Evolutionary conservation across 2,329 filamentous ascomycete species (phyloP).

Genomic region (Alternaria angustiovoidea): DNA sequence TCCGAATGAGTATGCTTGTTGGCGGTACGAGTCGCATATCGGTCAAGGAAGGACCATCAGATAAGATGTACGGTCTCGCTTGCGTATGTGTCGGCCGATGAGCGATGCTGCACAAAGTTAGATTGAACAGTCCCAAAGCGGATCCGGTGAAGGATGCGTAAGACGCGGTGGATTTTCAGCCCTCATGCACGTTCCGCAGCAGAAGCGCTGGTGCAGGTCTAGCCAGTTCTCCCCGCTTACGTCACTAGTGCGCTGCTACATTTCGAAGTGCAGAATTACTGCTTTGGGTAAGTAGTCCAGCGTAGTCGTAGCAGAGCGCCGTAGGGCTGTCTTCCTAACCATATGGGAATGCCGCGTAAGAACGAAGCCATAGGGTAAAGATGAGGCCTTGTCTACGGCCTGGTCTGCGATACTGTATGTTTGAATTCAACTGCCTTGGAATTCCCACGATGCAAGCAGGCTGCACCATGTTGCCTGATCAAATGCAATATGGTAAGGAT

Average conservation of each 20-base stretch:
- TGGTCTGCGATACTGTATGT: background rate
- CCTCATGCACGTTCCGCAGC: background rate
- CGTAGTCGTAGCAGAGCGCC: conserved; percentile 2
- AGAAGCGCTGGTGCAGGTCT: background rate
- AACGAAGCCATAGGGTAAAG: background rate
- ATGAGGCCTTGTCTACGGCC: background rate
- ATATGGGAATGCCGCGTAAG: conserved; percentile 1
- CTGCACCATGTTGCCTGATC: background rate
- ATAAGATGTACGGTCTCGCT: conserved; percentile 21
- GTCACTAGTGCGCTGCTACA: conserved; percentile 3
- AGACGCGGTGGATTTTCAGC: conserved; percentile 1
- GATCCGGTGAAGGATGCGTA: conserved; percentile 11
- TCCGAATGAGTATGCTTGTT: conserved; percentile 3
- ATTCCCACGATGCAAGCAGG: background rate
- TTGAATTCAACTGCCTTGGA: background rate
- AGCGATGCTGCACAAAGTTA: conserved; percentile 14
- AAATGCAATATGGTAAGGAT: background rate
- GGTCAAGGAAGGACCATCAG: conserved; percentile 11
- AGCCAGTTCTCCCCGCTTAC: conserved; percentile 2
- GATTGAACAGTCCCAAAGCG: conserved; percentile 2
- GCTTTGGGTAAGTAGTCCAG: conserved; percentile 10
- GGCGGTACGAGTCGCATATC: conserved; percentile 6
- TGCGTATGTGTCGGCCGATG: conserved; percentile 25
- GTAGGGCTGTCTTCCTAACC: background rate
- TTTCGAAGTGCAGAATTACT: conserved; percentile 8